These are phyloP conservation scores for Coprinellus micaceus DNA, from an alignment of 768 basidiomycete species.

Conservation along the genomic window DNA sequence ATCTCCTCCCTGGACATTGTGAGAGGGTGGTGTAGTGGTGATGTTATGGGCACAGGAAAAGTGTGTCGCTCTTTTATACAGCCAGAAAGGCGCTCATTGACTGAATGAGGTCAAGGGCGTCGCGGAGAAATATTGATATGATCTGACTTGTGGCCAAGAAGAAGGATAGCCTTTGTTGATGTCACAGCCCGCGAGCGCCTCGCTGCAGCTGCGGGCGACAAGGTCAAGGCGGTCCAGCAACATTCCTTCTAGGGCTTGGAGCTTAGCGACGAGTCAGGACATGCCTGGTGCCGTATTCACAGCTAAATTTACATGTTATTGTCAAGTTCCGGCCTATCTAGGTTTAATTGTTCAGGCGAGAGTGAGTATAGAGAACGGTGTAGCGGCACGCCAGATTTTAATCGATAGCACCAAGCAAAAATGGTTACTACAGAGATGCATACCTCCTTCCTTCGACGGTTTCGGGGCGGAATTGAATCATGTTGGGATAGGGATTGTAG, in stretches of 20 bases:
- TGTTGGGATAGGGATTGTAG: conserved; percentile 48
- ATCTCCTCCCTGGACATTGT: conserved; percentile 46
- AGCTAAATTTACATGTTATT: too few relatives aligned
- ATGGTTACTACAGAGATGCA: neutral
- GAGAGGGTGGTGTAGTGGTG: conserved; percentile 9
- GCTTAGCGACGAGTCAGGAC: neutral
- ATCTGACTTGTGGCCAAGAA: too few relatives aligned
- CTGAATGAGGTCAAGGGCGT: neutral
- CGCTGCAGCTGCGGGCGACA: too few relatives aligned
- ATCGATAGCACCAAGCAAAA: neutral
- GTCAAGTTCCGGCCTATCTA: too few relatives aligned
- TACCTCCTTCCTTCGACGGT: conserved; percentile 10
- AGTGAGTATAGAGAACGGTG: too few relatives aligned
- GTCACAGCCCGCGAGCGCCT: too few relatives aligned
- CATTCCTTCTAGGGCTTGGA: neutral
- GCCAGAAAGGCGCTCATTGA: neutral
- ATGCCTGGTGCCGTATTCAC: neutral
- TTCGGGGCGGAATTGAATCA: conserved; percentile 46
- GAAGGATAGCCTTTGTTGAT: too few relatives aligned
- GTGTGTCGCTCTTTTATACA: neutral
- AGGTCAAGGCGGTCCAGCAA: neutral
- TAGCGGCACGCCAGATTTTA: too few relatives aligned
- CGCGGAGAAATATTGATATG: too few relatives aligned
- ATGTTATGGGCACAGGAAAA: conserved; percentile 4
- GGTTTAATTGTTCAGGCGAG: too few relatives aligned